Base-by-base conservation (phyloP, 345 rosid genomes). In the Salix purpurea region DNA sequence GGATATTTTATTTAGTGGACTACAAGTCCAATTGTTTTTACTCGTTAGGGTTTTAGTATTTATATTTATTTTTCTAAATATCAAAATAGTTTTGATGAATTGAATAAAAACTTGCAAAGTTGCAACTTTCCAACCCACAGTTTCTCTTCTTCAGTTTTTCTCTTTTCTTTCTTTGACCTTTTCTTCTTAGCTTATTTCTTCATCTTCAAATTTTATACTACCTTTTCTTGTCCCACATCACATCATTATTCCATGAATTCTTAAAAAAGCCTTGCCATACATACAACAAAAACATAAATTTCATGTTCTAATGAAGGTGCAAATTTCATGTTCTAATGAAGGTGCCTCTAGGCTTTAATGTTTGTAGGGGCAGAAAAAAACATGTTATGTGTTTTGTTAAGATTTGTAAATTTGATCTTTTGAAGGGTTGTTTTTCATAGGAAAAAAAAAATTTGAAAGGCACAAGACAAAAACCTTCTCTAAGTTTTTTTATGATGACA, bases 401-500 rank as follows among this genome's bases (percentile, higher is more conserved):
- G n/a, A 36, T 66, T 66, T 44, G 19, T 66, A 37, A 58, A 58
- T 13, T n/a, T 69, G 34, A 39, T 28, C 19, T 18, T 30, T 69
- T 42, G 15, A 24, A 52, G 39, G 23, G 34, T 30, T 24, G 8
- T 18, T 46, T 34, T 5, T 1, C 58, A 48, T n/a, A n/a, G 34
- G 14, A 18, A 37, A 71, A 13, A 26, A 19, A 36, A 67, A 4
- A 64, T 34, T 28, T 11, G 26, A 78, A 62, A n/a, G 52, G 64
- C 4, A 19, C 67, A 26, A 58, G 39, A n/a, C 28, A 58, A 26
- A 52, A 79, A 96, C 99, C 98, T 92, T 87, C 87, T 89, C 97
- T 83, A 48, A 96, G 92, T 71, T 96, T 96, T 82, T 91, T 91
- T 1, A 96, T 65, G 58, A 96, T 91, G 67, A 96, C 99, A 85